Base-by-base conservation (phyloP, 257 asterid genomes). In the Petunia axillaris region DNA sequence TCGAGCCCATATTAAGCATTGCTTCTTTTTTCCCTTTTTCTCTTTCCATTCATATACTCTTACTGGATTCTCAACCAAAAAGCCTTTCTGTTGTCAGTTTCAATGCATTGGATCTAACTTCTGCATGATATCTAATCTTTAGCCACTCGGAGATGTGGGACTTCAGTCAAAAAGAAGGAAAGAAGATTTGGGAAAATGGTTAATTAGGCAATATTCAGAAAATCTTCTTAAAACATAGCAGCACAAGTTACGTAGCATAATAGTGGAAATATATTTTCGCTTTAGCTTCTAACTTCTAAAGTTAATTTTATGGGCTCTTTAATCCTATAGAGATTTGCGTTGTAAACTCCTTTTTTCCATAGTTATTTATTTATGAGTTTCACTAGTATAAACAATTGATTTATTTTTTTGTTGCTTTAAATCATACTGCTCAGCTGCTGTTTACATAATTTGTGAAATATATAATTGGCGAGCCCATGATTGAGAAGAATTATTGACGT, bases 1-100 rank as follows among this genome's bases (percentile, higher is more conserved):
- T 73, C n/a, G 77, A 73, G 77, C 77, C 77, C 77, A 73, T 73
- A 25, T 71, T 71, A 71, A 48, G 60, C 36, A 50, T 38, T 14
- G 7, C 2, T 16, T 68, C 36, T 67, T 68, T 25, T n/a, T 1
- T 7, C 4, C 3, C 0, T n/a, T 46, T 70, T 4, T 3, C 9
- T 11, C 11, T 25, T 5, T 35, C 35, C 13, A 71, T 71, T 50
- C 35, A 73, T 25, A 5, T 48, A 48, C 14, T 48, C 44, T 73
- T 73, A 25, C 25, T 35, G 77, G 46, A 71, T 25, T 73, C 50
- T 62, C 58, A 73, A 73, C 48, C 7, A 48, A 50, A 73, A 65
- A 73, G 43, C 43, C 40, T 68, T 43, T 2, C 11, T 48, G 43
- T 48, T 50, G 35, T 46, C 0, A 10, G 5, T 48, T 71, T 71